A percentile compares a stretch with the other conserved stretches of the same genome.
Evolutionary conservation across 2,329 filamentous ascomycete species (phyloP).

Genomic region (Calonectria leucothoes): DNA sequence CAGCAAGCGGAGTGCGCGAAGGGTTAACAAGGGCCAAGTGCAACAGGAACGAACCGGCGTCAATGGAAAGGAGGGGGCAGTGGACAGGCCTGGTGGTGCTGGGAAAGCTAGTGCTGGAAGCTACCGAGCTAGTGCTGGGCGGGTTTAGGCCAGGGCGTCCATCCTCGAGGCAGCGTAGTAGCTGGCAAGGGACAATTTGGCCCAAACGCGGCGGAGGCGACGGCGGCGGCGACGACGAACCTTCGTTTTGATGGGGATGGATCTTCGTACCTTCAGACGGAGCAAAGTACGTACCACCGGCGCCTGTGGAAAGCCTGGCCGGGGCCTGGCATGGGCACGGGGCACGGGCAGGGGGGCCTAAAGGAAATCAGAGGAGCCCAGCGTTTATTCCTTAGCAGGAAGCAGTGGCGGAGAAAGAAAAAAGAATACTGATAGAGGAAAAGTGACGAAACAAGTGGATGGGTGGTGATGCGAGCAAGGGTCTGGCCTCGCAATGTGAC

Average conservation of each 20-base stretch:
- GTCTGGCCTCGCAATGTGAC: not conserved
- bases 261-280: conserved; percentile 27
- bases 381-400: not conserved
- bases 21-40: conserved; percentile 10
- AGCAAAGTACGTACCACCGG: conserved; percentile 22
- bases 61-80: conserved; percentile 4
- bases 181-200: conserved; percentile 20
- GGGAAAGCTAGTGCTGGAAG: conserved; percentile 13
- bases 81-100: not conserved
- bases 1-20: conserved; percentile 23
- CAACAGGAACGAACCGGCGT: conserved; percentile 5
- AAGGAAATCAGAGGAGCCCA: not conserved
- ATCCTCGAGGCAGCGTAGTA: conserved; percentile 6
- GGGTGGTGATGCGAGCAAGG: not conserved
- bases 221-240: conserved; percentile 13
- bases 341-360: not conserved
- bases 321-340: not conserved
- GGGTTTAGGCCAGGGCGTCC: conserved; percentile 11
- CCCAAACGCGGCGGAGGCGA: conserved; percentile 19
- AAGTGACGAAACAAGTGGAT: not conserved
- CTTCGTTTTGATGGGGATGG: conserved; percentile 24
- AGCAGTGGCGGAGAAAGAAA: not conserved
- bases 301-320: conserved; percentile 9
- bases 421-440: not conserved
- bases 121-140: conserved; percentile 20